Evolutionary conservation across 768 basidiomycete genomes (phyloP).

Genomic region (Boletus tylopilopsis): DNA sequence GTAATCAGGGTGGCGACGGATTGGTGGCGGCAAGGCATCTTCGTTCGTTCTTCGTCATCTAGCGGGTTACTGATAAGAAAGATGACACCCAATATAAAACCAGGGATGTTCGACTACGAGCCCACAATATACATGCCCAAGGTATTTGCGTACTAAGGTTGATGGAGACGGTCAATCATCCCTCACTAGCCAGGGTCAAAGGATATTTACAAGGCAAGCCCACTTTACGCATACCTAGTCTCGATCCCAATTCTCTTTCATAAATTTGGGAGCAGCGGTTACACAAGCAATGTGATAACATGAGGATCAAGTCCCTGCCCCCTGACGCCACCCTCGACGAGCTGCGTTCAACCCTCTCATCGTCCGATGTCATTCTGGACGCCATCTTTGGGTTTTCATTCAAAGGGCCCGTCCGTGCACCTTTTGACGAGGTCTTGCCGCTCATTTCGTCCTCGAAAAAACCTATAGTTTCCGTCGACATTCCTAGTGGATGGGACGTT

Average conservation of each 20-base stretch:
- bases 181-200: constrained; percentile 77
- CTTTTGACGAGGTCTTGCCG: constrained; percentile 76
- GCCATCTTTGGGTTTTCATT: constrained; percentile 99
- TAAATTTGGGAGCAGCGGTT: constrained; percentile 50
- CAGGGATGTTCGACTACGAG: constrained; percentile 89
- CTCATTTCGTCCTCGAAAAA: constrained; percentile 59
- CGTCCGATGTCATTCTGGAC: constrained; percentile 84
- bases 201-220: constrained; percentile 78
- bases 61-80: background rate
- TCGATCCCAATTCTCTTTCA: background rate
- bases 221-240: background rate
- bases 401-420: constrained; percentile 81
- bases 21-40: constrained; percentile 95
- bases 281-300: constrained; percentile 82
- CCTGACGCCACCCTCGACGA: constrained; percentile 43
- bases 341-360: constrained; percentile 47
- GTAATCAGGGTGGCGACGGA: constrained; percentile 97
- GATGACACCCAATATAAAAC: background rate
- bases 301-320: constrained; percentile 72
- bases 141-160: constrained; percentile 36
- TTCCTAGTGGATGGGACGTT: constrained; percentile 97
- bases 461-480: constrained; percentile 92
- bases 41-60: constrained; percentile 41
- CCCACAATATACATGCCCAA: constrained; percentile 94
- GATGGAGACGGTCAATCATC: background rate